Conservation (phyloP, 495 filamentous ascomycete species). For the Endocarpon pusillum region DNA sequence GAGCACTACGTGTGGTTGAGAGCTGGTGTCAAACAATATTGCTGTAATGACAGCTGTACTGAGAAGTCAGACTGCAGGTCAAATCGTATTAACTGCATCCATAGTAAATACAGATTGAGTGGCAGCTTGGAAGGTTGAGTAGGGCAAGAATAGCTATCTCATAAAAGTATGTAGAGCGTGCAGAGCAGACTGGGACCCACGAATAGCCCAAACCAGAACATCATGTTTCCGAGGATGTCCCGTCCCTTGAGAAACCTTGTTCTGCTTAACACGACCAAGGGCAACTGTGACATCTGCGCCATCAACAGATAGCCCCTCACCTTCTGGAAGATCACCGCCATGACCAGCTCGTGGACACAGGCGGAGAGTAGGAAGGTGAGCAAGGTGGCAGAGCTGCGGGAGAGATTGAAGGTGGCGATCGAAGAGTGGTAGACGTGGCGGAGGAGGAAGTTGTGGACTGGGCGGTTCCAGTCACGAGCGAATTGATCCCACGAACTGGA, state of each 20-base stretch:
- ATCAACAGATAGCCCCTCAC: slow-evolving; percentile 54
- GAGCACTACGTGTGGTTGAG: too few species aligned
- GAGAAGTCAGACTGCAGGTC: too few species aligned
- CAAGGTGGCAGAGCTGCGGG: slow-evolving; percentile 50
- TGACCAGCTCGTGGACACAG: slow-evolving; percentile 55
- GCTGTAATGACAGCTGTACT: too few species aligned
- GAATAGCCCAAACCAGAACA: slow-evolving; percentile 61
- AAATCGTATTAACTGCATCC: too few species aligned
- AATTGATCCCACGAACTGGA: slow-evolving; percentile 34
- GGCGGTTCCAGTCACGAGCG: slow-evolving; percentile 58
- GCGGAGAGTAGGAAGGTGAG: slow-evolving; percentile 57
- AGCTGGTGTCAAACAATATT: too few species aligned
- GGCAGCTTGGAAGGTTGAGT: too few species aligned
- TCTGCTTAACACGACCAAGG: slow-evolving; percentile 44
- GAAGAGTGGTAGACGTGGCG: slow-evolving; percentile 60
- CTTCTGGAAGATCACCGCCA: slow-evolving; percentile 64
- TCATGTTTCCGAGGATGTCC: slow-evolving; percentile 45
- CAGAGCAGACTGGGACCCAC: slow-evolving; percentile 55
- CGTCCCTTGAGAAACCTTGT: slow-evolving; percentile 41
- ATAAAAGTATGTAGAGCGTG: slow-evolving; percentile 53
- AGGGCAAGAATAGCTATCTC: slow-evolving; percentile 2
- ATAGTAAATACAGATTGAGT: too few species aligned
- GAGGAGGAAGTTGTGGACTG: slow-evolving; percentile 54
- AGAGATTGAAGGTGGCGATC: slow-evolving; percentile 51
- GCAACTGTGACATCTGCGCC: slow-evolving; percentile 54